Evolutionary conservation across 2,329 filamentous ascomycete species (phyloP).

Genomic region (Colletotrichum sp.): DNA sequence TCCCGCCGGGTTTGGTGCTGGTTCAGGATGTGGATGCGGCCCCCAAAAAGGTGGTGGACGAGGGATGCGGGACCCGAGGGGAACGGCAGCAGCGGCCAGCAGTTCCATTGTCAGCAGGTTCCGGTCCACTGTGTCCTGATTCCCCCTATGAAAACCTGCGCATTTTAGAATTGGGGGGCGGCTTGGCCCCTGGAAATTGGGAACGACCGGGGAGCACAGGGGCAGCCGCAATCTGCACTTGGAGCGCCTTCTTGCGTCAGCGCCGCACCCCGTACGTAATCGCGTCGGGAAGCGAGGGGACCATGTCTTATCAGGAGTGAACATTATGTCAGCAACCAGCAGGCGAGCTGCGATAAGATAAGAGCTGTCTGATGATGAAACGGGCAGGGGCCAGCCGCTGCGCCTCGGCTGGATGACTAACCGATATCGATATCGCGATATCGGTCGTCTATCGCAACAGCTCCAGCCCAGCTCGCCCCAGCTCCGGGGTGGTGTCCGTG

Average conservation of each 20-base stretch:
- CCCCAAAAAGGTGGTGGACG: background rate
- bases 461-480: background rate
- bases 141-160: constrained; percentile 18
- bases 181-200: constrained; percentile 2
- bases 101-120: background rate
- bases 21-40: background rate
- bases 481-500: background rate
- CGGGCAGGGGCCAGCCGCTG: background rate
- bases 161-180: background rate
- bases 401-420: constrained; percentile 16
- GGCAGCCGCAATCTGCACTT: constrained; percentile 2
- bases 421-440: constrained; percentile 11
- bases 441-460: constrained; percentile 17
- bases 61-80: background rate
- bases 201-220: background rate
- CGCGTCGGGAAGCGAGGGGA: background rate
- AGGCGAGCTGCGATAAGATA: background rate
- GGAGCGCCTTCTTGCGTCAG: background rate
- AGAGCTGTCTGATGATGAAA: background rate
- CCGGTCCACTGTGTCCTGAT: background rate
- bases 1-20: background rate
- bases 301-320: background rate
- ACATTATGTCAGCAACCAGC: background rate
- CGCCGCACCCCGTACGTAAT: background rate
- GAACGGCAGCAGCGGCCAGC: background rate